Base-by-base conservation (phyloP, 2,329 filamentous ascomycete species). In the Hyphodiscus sp. region DNA sequence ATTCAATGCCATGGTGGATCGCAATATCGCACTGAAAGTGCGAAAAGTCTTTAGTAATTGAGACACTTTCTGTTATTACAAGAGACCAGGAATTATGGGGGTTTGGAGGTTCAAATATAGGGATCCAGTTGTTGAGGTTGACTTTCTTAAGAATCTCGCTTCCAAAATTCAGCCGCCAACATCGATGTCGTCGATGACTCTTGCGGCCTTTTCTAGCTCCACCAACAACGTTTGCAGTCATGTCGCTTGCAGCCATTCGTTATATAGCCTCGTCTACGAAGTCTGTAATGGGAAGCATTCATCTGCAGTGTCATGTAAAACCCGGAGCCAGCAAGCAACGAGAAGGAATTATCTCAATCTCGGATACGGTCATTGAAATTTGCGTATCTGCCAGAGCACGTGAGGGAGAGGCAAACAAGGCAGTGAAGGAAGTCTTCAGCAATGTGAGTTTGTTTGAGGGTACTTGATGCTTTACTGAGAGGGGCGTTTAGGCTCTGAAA, bases 371-470 rank as follows among this genome's bases (percentile, higher is more conserved):
- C 1, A 76, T 89, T 46, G 79, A 86, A 55, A 67, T 90, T 1
- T 85, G 82, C 47, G 85, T 89, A 2, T 71, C 84, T 0, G 85
- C 83, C 0, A 82, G 78, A 58, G 76, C 86, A 11, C 76, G 77
- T 56, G 82, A 88, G 15, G 84, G 85, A 15, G 82, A 87, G 64
- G 81, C 86, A 5, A 89, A 89, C 65, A 79, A 78, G 64, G 85
- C 85, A 4, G 81, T 87, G 2, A 70, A 82, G 47, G 73, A 77
- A 41, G 69, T 89, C 4, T 70, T 90, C 52, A 83, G 84, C 58
- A 72, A 81, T 63, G 82, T 83, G 61, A 58, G 69, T 44, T 45
- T 48, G 2, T 9, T 38, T n/a, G 5, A 23, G 43, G 4, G 23
- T 26, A 26, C 23, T 26, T 13, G 43, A 15, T 45, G 18, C 18